Evolutionary conservation across 441 rosid species (phyloP), one percentile per base, ranked within the genome.

Genomic region (Raphanus hybrid): DNA sequence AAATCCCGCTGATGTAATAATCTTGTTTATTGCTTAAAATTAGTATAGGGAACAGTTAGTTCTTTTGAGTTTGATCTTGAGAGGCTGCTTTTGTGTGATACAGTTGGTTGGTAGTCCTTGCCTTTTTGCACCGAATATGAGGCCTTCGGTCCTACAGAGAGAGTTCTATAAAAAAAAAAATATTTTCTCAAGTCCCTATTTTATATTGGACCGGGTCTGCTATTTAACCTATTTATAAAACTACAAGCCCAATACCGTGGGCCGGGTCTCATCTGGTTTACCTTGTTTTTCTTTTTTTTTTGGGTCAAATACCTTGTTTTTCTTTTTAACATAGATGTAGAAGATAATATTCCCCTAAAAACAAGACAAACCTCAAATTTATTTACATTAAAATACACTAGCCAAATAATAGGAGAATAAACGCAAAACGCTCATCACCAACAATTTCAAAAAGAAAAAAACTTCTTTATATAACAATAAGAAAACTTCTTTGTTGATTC

Each of bases 381-480:
- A 14, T 23, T 39, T 52, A 11, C 26, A 66, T n/a, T 26, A 48
- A 15, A 11, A 52, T 52, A 62, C n/a, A 52, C 3, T 3, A 55
- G 2, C 65, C 67, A 45, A 66, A 58, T 12, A 64, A 58, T 48
- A 59, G 48, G 34, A 29, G 14, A 55, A 37, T 2, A 69, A 72
- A 74, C 82, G 78, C 52, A 64, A 69, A 79, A 74, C 63, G 8
- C 72, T 55, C 67, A 64, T 0, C 4, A 43, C 78, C 82, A 63
- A 57, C 57, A 23, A 23, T 45, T 60, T 66, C 5, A 62, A 55
- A 79, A 55, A 27, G 16, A 26, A 16, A 35, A 39, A 50, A 50
- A 5, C 4, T 5, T 29, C 1, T 41, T 6, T 73, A 61, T 23
- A 73, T 68, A 62, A 73, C 14, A 62, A 27, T 1, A 52, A 67